Evolutionary conservation across 2,329 filamentous ascomycete genomes (phyloP).

Genomic region (Pestalotiopsis sp.): DNA sequence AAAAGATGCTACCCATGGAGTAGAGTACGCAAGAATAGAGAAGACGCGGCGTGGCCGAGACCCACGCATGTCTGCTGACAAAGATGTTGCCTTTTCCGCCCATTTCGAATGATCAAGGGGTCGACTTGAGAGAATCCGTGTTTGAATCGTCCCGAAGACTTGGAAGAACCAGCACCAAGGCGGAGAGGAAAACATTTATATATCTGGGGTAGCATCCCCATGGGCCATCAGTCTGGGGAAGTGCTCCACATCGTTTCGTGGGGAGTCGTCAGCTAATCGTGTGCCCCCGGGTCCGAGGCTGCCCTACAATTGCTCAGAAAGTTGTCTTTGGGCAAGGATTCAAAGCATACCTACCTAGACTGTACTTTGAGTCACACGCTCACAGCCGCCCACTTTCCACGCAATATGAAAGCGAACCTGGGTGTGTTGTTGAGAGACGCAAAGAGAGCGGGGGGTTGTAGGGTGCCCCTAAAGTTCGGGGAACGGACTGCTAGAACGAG

Average conservation of each 20-base stretch:
- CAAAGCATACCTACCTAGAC: too few relatives aligned
- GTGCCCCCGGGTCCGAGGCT: neutral
- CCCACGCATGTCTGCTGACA: slow-evolving; percentile 17
- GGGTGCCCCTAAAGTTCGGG: neutral
- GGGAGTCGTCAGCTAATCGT: neutral
- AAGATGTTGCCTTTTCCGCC: slow-evolving; percentile 16
- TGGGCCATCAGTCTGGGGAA: neutral
- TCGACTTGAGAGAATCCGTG: neutral
- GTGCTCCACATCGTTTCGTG: neutral
- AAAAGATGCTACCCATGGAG: slow-evolving; percentile 23
- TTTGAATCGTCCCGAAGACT: neutral
- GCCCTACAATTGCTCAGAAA: too few relatives aligned
- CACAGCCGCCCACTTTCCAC: too few relatives aligned
- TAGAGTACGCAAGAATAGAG: slow-evolving; percentile 19
- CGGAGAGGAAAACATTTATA: slow-evolving; percentile 4
- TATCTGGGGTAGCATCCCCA: too few relatives aligned
- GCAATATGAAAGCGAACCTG: too few relatives aligned
- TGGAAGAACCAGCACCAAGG: neutral
- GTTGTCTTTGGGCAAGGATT: too few relatives aligned
- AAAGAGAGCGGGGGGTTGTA: neutral
- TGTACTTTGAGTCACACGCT: too few relatives aligned
- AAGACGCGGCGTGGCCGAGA: slow-evolving; percentile 17
- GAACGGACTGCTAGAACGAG: neutral
- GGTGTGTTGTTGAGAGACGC: neutral
- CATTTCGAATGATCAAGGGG: neutral